A percentile compares a stretch with the other conserved stretches of the same genome.
Evolutionary conservation across 78 protist genomes (phyloP).

Genomic region (Bigelowiella natans): DNA sequence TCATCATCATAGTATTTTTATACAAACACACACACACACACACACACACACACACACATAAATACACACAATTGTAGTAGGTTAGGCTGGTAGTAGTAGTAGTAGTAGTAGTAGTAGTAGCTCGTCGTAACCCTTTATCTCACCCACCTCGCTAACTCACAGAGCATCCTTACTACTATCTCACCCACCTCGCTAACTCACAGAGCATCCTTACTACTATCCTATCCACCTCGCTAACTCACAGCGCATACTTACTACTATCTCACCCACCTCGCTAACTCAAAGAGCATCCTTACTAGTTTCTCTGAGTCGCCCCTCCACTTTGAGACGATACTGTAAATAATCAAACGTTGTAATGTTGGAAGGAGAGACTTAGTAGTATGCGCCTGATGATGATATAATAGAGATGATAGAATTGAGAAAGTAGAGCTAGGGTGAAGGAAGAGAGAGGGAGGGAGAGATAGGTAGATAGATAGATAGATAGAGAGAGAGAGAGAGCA

Average conservation of each 20-base stretch:
- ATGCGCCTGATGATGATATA: too few species aligned
- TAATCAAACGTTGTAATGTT: not conserved
- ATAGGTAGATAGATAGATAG: not conserved
- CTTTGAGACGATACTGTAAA: not conserved
- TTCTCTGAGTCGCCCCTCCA: slow-evolving; percentile 87
- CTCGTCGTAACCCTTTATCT: too few species aligned
- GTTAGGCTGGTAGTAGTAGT: too few species aligned
- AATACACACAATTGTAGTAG: not conserved
- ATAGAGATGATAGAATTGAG: too few species aligned
- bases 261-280: not conserved
- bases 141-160: too few species aligned
- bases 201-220: slow-evolving; percentile 45
- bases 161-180: too few species aligned
- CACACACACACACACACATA: not conserved
- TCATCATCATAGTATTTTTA: not conserved
- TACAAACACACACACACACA: not conserved
- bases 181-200: slow-evolving; percentile 2
- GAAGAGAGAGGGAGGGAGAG: not conserved
- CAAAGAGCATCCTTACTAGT: slow-evolving; percentile 45
- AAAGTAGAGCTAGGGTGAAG: too few species aligned
- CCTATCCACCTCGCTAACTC: too few species aligned
- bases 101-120: too few species aligned
- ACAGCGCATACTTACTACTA: too few species aligned
- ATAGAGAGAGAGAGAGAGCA: not conserved
- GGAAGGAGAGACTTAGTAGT: too few species aligned